phyloP scores from a whole-genome alignment of 2,329 filamentous ascomycete species.

The Botrytis deweyae region DNA sequence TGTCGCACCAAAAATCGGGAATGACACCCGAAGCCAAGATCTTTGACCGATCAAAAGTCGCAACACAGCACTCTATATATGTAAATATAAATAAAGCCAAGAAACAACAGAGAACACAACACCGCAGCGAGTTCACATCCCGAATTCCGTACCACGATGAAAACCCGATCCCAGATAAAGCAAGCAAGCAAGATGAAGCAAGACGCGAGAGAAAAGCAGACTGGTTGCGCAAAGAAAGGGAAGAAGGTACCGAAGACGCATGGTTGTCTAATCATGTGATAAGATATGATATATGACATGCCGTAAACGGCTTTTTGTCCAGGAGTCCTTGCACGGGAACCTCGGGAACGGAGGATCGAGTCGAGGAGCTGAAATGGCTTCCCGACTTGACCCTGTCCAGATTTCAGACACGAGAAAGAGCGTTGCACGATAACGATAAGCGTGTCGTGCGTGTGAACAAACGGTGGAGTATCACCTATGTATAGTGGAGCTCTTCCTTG shows the following conservation, averaged over 20 bases:
- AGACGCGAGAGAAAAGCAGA: not conserved
- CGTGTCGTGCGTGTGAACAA: not conserved
- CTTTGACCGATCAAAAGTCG: not conserved
- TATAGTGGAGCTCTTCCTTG: not conserved
- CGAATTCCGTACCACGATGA: not conserved
- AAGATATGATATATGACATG: not conserved
- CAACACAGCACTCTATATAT: not conserved
- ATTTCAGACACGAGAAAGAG: not conserved
- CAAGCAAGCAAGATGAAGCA: not conserved
- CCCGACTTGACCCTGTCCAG: not conserved
- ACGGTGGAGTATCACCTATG: constrained; percentile 3
- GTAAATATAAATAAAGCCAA: not conserved
- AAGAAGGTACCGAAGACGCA: not conserved
- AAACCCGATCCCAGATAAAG: constrained; percentile 4
- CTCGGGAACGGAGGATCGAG: not conserved
- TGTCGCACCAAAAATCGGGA: not conserved
- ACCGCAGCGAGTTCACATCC: not conserved
- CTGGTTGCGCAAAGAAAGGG: not conserved
- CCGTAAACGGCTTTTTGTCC: not conserved
- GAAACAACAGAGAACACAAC: not conserved
- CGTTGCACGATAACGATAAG: constrained; percentile 10
- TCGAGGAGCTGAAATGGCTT: not conserved
- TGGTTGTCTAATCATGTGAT: constrained; percentile 5
- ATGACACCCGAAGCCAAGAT: not conserved
- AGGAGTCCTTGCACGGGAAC: not conserved